Base-by-base conservation (phyloP, 495 filamentous ascomycete genomes). In the Aspergillus haitiensis region DNA sequence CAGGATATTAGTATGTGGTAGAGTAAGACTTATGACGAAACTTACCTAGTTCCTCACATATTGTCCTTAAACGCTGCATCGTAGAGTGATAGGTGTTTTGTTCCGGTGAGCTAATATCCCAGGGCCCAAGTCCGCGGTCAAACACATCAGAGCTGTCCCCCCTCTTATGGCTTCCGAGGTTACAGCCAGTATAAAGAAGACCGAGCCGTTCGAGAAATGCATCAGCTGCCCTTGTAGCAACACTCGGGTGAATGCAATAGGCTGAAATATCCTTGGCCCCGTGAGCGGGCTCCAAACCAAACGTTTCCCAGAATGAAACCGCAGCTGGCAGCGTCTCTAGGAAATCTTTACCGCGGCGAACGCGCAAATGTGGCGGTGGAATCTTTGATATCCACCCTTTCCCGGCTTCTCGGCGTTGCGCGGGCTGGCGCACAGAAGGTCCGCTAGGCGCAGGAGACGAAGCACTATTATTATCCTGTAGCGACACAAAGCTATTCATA, bases 261-360 rank as follows among this genome's bases (percentile, higher is more conserved):
- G 86, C 84, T 9, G 83, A 82, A 33, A 97, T 78, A 66, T 96
- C 84, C 72, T 97, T 99, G 2, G 78, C 61, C 1, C 91, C 92
- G 69, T 85, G 83, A 35, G 85, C 82, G 16, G 95, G 94, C 16
- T 84, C 86, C 27, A 99, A 81, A 6, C 90, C 88, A 59, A 98
- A 81, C 21, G 87, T 88, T 63, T 98, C 92, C 95, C 95, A 98
- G 65, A 98, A 99, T 0, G 81, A 68, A 8, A 97, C 69, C 2
- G 90, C 88, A 6, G 92, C 80, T 8, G 93, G 90, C 40, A 96
- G 77, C 35, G 96, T 77, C 37, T 95, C 89, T 37, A 94, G 78
- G 52, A 78, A 84, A 6, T 82, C 84, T 46, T 92, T 89, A 11
- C 86, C 85, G 2, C 93, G 84, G 42, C 88, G 87, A 15, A 97